Conservation (phyloP, 2,329 filamentous ascomycete genomes). For the Simplicillium aogashimaense region DNA sequence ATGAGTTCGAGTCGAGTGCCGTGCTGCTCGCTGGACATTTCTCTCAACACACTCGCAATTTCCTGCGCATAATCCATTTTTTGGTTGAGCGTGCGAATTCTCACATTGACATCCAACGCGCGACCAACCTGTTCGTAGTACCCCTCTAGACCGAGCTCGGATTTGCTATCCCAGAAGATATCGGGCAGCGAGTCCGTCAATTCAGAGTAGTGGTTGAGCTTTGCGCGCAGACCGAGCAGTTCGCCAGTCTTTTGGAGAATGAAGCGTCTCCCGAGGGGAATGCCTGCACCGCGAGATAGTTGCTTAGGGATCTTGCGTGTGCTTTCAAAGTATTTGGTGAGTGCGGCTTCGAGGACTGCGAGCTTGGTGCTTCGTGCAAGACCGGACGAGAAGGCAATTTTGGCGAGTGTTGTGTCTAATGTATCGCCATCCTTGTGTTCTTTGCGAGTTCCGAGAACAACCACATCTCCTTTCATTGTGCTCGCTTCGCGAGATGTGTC, state of each 20-base stretch:
- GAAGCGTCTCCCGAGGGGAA: conserved; percentile 50
- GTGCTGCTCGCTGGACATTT: conserved; percentile 85
- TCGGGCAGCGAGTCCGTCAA: conserved; percentile 91
- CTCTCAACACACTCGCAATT: conserved; percentile 79
- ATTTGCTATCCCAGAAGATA: conserved; percentile 88
- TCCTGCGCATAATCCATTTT: conserved; percentile 98
- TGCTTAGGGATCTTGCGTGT: conserved; percentile 74
- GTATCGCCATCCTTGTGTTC: conserved; percentile 33
- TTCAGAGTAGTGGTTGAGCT: conserved; percentile 94
- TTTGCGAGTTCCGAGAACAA: conserved; percentile 72
- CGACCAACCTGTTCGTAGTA: conserved; percentile 93
- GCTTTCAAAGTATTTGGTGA: conserved; percentile 77
- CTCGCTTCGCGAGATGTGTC: conserved; percentile 66
- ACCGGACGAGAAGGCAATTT: conserved; percentile 93
- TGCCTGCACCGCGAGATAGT: conserved; percentile 51
- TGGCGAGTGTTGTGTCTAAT: conserved; percentile 63
- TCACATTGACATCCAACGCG: conserved; percentile 80
- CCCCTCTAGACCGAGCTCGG: conserved; percentile 81
- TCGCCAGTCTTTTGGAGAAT: conserved; percentile 92
- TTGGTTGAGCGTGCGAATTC: conserved; percentile 87
- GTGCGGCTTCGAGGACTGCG: conserved; percentile 75
- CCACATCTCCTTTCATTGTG: conserved; percentile 75
- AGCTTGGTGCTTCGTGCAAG: conserved; percentile 89
- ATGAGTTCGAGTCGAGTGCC: conserved; percentile 85
- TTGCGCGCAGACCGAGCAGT: conserved; percentile 76